Evolutionary conservation across 2,329 filamentous ascomycete species (phyloP).

Genomic region (Biscogniauxia marginata): DNA sequence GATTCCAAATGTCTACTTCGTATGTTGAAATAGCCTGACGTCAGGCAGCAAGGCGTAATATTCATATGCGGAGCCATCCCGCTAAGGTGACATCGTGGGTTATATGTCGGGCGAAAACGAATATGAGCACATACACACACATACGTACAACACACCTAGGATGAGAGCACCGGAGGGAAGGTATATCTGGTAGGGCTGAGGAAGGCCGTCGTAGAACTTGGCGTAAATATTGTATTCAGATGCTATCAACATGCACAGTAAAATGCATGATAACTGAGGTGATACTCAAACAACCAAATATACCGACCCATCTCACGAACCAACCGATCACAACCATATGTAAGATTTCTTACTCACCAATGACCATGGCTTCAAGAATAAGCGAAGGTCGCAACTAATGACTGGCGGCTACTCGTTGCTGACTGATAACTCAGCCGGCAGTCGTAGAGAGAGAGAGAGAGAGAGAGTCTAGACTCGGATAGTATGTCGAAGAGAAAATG

Average conservation of each 20-base stretch:
- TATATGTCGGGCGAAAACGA: neutral
- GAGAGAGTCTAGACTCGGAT: neutral
- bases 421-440: too few relatives aligned
- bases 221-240: neutral
- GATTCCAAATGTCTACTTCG: neutral
- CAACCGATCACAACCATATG: neutral
- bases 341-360: neutral
- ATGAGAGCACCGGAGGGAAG: too few relatives aligned
- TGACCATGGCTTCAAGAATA: too few relatives aligned
- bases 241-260: neutral
- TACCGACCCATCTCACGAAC: neutral
- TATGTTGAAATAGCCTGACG: neutral
- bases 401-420: neutral
- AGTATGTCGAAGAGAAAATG: neutral
- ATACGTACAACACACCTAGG: too few relatives aligned
- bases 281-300: neutral
- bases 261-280: neutral
- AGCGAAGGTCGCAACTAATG: neutral
- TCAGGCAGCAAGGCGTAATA: neutral
- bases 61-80: neutral
- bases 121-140: neutral
- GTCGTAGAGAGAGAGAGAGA: too few relatives aligned
- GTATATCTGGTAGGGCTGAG: neutral
- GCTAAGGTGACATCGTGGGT: neutral
- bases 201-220: neutral